Evolutionary conservation across 2,329 filamentous ascomycete genomes (phyloP).

Genomic region (Phyllosticta citribraziliensis): DNA sequence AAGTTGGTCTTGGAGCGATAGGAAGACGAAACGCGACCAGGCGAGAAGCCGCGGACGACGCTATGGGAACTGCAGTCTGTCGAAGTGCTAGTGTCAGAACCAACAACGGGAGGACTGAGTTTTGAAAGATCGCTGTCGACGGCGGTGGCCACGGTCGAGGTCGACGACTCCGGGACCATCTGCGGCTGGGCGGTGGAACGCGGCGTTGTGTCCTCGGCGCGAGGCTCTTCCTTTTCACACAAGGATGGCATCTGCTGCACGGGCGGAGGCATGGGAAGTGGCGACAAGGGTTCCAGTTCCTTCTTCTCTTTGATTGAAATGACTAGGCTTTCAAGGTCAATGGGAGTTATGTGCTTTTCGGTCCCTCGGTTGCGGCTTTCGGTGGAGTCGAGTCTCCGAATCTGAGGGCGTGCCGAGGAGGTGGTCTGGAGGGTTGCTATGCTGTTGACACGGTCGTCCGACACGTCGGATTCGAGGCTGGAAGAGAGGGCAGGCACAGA

Average conservation of each 20-base stretch:
- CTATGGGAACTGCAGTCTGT: slow-evolving; percentile 55
- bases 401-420: slow-evolving; percentile 53
- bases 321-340: slow-evolving; percentile 89
- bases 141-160: slow-evolving; percentile 45
- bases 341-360: slow-evolving; percentile 84
- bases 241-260: slow-evolving; percentile 1
- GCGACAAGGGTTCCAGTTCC: slow-evolving; percentile 49
- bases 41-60: slow-evolving; percentile 79
- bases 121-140: slow-evolving; percentile 28
- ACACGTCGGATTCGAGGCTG: slow-evolving; percentile 35
- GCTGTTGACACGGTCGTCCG: slow-evolving; percentile 31
- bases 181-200: slow-evolving; percentile 24
- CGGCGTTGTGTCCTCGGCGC: slow-evolving; percentile 27
- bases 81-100: slow-evolving; percentile 54
- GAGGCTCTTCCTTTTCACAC: slow-evolving; percentile 29
- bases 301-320: slow-evolving; percentile 81
- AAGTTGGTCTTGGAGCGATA: slow-evolving; percentile 53
- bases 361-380: slow-evolving; percentile 59
- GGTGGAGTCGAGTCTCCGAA: slow-evolving; percentile 61
- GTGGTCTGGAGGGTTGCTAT: slow-evolving; percentile 36
- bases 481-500: slow-evolving; percentile 37
- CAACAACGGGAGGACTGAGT: slow-evolving; percentile 30
- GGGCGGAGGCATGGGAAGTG: slow-evolving; percentile 30
- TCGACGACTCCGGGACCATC: slow-evolving; percentile 49
- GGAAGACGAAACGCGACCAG: slow-evolving; percentile 60